A percentile compares a stretch with the other conserved stretches of the same genome.
These are phyloP conservation scores for Hericium rajendrae DNA, from an alignment of 768 basidiomycete genomes.

Conservation along the genomic window DNA sequence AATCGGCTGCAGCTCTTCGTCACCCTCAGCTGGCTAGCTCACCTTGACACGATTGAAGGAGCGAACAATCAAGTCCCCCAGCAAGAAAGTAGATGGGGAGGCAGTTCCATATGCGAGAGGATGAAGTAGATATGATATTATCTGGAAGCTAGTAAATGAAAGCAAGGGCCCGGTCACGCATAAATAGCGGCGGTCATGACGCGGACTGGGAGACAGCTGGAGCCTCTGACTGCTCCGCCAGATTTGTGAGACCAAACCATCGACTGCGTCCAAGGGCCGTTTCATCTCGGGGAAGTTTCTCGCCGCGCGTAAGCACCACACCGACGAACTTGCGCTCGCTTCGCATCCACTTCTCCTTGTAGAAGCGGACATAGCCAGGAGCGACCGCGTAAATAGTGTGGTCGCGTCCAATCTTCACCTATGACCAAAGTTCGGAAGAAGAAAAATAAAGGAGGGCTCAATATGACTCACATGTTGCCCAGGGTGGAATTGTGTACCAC, in stretches of 20 bases:
- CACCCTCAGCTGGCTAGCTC: too few relatives aligned
- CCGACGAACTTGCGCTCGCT: constrained; percentile 76
- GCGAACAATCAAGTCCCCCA: too few relatives aligned
- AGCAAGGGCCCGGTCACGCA: too few relatives aligned
- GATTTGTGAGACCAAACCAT: constrained; percentile 69
- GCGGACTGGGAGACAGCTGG: not conserved
- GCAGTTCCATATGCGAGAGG: too few relatives aligned
- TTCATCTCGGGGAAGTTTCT: constrained; percentile 82
- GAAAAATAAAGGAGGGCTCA: not conserved
- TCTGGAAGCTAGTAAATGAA: too few relatives aligned
- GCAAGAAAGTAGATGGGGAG: too few relatives aligned
- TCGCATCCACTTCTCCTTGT: constrained; percentile 69
- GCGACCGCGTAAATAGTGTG: constrained; percentile 88
- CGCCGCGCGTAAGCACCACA: constrained; percentile 72
- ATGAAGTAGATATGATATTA: too few relatives aligned
- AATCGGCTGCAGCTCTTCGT: too few relatives aligned
- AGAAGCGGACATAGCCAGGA: constrained; percentile 92
- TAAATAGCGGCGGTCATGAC: not conserved
- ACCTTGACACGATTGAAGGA: too few relatives aligned
- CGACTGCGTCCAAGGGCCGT: constrained; percentile 67
- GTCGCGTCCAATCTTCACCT: constrained; percentile 58
- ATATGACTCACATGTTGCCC: constrained; percentile 72
- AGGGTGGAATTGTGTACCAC: constrained; percentile 87
- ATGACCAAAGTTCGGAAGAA: not conserved
- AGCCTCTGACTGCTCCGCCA: constrained; percentile 26